Conservation (phyloP, 1,284 basidiomycete species). For the Naganishia sp. region DNA sequence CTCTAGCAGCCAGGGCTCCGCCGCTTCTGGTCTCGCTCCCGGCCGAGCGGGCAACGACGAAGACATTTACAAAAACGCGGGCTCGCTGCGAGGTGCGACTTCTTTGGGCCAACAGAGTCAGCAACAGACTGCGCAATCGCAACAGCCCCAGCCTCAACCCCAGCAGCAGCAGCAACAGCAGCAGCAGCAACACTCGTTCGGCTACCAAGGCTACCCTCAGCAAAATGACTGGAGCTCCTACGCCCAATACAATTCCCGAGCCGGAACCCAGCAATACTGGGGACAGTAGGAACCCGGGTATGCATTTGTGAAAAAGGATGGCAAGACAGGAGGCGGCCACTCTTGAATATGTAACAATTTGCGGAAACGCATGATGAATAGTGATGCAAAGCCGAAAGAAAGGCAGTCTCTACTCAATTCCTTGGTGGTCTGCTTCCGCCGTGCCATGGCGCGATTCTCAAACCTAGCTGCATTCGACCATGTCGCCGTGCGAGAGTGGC, state of each 20-base stretch:
- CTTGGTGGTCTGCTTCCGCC: too few species aligned
- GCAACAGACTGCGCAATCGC: conserved; percentile 7
- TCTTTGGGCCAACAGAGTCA: conserved; percentile 22
- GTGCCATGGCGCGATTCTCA: too few species aligned
- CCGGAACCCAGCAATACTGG: conserved; percentile 31
- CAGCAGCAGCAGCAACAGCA: conserved; percentile 30
- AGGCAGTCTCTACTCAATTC: too few species aligned
- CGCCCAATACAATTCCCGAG: conserved; percentile 31
- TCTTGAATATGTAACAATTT: too few species aligned
- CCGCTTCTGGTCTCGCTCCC: conserved; percentile 25
- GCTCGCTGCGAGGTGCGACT: conserved; percentile 22
- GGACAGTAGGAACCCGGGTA: background rate
- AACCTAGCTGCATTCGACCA: too few species aligned
- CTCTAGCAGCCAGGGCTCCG: conserved; percentile 8
- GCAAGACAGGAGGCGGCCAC: too few species aligned
- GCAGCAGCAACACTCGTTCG: conserved; percentile 37
- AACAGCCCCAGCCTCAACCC: conserved; percentile 4
- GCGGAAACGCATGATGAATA: too few species aligned
- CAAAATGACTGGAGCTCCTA: conserved; percentile 32
- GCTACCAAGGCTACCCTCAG: conserved; percentile 28
- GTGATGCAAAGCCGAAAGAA: too few species aligned
- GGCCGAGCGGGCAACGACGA: conserved; percentile 44
- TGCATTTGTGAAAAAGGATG: too few species aligned
- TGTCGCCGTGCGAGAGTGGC: too few species aligned
- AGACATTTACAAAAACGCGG: conserved; percentile 47